phyloP scores from a whole-genome alignment of 1,284 basidiomycete species.

The Fistulinella cinereoalba region DNA sequence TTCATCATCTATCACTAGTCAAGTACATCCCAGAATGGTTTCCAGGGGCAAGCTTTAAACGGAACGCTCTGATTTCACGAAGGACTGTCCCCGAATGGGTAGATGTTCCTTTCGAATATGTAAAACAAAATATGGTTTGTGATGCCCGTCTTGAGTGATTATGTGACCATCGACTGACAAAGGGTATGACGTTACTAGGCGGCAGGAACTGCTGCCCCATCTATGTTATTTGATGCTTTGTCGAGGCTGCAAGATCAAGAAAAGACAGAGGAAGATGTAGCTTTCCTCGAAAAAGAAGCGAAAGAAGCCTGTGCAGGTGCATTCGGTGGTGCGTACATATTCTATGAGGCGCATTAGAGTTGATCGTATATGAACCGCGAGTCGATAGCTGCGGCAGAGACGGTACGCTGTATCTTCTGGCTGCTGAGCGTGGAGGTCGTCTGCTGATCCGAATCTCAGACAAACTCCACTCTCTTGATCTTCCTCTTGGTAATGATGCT shows the following conservation, averaged over 20 bases:
- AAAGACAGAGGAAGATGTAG: constrained; percentile 6
- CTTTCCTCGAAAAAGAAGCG: constrained; percentile 17
- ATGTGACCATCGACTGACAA: background rate
- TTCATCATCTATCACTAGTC: constrained; percentile 9
- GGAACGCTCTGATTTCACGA: constrained; percentile 8
- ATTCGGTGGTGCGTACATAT: constrained; percentile 10
- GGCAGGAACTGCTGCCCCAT: constrained; percentile 20
- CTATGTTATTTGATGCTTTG: constrained; percentile 23
- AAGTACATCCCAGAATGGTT: constrained; percentile 23
- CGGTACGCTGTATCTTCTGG: constrained; percentile 17
- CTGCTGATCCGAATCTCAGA: constrained; percentile 32
- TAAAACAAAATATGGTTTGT: constrained; percentile 24
- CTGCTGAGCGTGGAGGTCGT: background rate
- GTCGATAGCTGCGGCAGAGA: constrained; percentile 24
- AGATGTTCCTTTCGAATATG: constrained; percentile 21
- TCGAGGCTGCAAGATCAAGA: constrained; percentile 7
- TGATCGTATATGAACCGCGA: background rate
- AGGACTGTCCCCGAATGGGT: constrained; percentile 10
- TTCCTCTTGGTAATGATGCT: constrained; percentile 52
- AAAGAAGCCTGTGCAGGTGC: constrained; percentile 22
- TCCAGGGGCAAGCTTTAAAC: constrained; percentile 22
- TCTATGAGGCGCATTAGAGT: constrained; percentile 1
- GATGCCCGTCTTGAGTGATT: background rate
- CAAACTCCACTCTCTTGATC: constrained; percentile 42
- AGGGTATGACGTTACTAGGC: constrained; percentile 7